A percentile compares a stretch with the other conserved stretches of the same genome.
Evolutionary conservation across 306 rosid genomes (phyloP).

Genomic region (barrel medic (Medicago truncatula)): MtrunA17r5.0-ANR NC_053046.1:42433001-42433500

Average conservation of each 20-base stretch:
- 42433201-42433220: constrained; percentile 86
- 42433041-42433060: constrained; percentile 73
- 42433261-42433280: constrained; percentile 87
- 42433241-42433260: constrained; percentile 91
- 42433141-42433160: constrained; percentile 80
- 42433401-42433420: background rate
- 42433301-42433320: constrained; percentile 88
- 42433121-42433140: constrained; percentile 63
- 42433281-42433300: constrained; percentile 93
- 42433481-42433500: background rate
- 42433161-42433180: constrained; percentile 78
- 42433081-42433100: constrained; percentile 86
- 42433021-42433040: constrained; percentile 68
- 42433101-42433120: constrained; percentile 65
- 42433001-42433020: constrained; percentile 43
- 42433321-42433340: constrained; percentile 84
- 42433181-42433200: constrained; percentile 85
- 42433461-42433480: background rate
- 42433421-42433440: too few species aligned
- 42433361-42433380: constrained; percentile 95
- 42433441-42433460: background rate
- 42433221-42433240: constrained; percentile 89
- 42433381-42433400: constrained; percentile 52
- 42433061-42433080: constrained; percentile 74
- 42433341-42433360: constrained; percentile 84